Evolutionary conservation across 495 filamentous ascomycete species (phyloP).

Genomic region (Hapsidospora chrysogenum): DNA sequence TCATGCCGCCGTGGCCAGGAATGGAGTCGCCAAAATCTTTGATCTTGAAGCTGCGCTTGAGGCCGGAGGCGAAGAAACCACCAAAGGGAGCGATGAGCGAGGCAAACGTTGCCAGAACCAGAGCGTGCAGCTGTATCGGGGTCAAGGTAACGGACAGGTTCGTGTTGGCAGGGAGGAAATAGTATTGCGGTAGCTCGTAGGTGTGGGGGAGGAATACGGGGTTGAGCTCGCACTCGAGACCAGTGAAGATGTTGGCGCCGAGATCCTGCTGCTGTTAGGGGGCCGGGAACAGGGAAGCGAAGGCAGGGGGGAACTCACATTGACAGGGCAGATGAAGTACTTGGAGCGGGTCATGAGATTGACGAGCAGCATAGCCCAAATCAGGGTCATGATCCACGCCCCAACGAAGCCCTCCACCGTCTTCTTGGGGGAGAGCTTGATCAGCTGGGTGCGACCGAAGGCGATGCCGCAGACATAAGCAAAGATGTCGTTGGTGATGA

Average conservation of each 20-base stretch:
- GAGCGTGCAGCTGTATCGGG: slow-evolving; percentile 91
- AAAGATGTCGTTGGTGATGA: slow-evolving; percentile 98
- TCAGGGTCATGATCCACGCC: slow-evolving; percentile 87
- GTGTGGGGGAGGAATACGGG: slow-evolving; percentile 71
- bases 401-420: slow-evolving; percentile 97
- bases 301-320: slow-evolving; percentile 27
- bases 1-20: slow-evolving; percentile 95
- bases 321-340: slow-evolving; percentile 98
- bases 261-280: slow-evolving; percentile 40
- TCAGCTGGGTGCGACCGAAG: slow-evolving; percentile 90
- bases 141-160: slow-evolving; percentile 43
- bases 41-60: slow-evolving; percentile 99
- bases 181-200: slow-evolving; percentile 61
- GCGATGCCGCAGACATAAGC: slow-evolving; percentile 96
- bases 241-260: slow-evolving; percentile 78
- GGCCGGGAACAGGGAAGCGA: neutral
- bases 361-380: slow-evolving; percentile 70
- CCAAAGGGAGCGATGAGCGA: slow-evolving; percentile 96
- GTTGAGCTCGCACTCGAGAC: slow-evolving; percentile 85
- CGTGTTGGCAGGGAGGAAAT: slow-evolving; percentile 37
- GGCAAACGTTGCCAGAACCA: slow-evolving; percentile 83
- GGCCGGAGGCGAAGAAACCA: slow-evolving; percentile 93
- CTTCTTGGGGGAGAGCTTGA: slow-evolving; percentile 98
- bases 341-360: slow-evolving; percentile 81
- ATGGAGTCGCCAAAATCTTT: slow-evolving; percentile 99